These are phyloP conservation scores for Mycena latifolia DNA, from an alignment of 768 basidiomycete genomes.

Conservation along the genomic window DNA sequence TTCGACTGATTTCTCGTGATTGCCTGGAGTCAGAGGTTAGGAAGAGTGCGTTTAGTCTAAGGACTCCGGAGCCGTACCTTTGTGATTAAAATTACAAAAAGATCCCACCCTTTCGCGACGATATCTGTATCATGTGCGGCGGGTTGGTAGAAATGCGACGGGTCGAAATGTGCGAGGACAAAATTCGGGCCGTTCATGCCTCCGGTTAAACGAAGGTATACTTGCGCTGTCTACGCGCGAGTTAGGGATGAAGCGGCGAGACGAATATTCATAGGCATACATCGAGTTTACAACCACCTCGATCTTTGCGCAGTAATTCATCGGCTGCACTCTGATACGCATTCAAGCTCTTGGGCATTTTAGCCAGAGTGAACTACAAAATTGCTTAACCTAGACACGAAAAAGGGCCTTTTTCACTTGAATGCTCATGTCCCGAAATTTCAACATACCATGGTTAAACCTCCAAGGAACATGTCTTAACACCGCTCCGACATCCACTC, in stretches of 20 bases:
- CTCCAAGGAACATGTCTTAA: constrained; percentile 14
- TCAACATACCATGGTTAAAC: constrained; percentile 18
- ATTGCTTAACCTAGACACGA: constrained; percentile 1
- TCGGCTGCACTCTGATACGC: background rate
- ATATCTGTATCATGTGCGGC: background rate
- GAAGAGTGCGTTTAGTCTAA: background rate
- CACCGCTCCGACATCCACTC: background rate
- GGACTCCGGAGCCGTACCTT: background rate
- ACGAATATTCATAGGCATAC: background rate
- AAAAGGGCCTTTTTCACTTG: too few species aligned
- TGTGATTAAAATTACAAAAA: constrained; percentile 14
- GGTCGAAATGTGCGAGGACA: constrained; percentile 19
- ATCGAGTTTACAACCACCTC: constrained; percentile 16
- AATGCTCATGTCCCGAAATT: too few species aligned
- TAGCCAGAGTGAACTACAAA: background rate
- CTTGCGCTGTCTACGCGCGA: constrained; percentile 17
- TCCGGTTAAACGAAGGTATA: constrained; percentile 8
- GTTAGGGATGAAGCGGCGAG: background rate
- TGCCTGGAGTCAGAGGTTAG: constrained; percentile 5
- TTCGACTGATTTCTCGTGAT: constrained; percentile 1
- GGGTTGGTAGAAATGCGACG: constrained; percentile 3
- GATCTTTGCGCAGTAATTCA: constrained; percentile 13
- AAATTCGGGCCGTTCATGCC: constrained; percentile 2
- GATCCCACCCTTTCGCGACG: background rate
- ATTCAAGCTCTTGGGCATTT: too few species aligned